Percentiles rank a stretch among this genome's conserved stretches.
These are phyloP conservation scores for Astraeus odoratus DNA, from an alignment of 768 basidiomycete genomes.

Conservation along the genomic window DNA sequence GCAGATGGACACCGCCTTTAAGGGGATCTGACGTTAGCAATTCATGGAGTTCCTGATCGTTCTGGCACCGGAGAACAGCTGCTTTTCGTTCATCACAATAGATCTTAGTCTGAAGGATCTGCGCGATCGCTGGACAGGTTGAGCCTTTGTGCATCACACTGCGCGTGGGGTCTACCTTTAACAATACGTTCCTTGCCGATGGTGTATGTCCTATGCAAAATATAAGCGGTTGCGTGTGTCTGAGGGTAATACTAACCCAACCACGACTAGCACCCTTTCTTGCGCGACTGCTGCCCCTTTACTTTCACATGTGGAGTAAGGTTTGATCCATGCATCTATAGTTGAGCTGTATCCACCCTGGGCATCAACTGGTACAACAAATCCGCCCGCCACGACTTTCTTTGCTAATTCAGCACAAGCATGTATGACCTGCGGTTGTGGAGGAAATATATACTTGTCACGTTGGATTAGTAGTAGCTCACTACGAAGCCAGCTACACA, in stretches of 20 bases:
- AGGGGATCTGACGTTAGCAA: constrained; percentile 73
- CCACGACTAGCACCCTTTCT: constrained; percentile 49
- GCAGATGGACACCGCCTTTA: constrained; percentile 76
- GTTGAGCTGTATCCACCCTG: constrained; percentile 25
- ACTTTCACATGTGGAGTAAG: constrained; percentile 13
- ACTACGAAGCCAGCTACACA: not conserved
- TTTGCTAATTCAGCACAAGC: constrained; percentile 84
- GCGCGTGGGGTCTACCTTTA: constrained; percentile 54
- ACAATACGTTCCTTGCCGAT: constrained; percentile 98
- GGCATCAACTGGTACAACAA: constrained; percentile 19
- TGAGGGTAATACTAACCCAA: constrained; percentile 47
- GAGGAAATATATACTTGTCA: constrained; percentile 85
- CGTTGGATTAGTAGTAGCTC: constrained; percentile 3
- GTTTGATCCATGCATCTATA: constrained; percentile 49
- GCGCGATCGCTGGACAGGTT: constrained; percentile 62
- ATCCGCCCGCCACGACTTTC: constrained; percentile 42
- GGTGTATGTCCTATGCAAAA: constrained; percentile 73
- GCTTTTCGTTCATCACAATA: constrained; percentile 86
- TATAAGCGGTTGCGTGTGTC: not conserved
- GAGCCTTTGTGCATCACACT: constrained; percentile 1
- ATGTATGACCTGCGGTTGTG: constrained; percentile 88
- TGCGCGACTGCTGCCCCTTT: constrained; percentile 31
- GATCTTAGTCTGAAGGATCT: constrained; percentile 71
- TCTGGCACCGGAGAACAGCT: constrained; percentile 76
- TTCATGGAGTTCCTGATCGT: constrained; percentile 72